Conservation (phyloP, 768 basidiomycete species). For the Phaeotremella fagi region DNA sequence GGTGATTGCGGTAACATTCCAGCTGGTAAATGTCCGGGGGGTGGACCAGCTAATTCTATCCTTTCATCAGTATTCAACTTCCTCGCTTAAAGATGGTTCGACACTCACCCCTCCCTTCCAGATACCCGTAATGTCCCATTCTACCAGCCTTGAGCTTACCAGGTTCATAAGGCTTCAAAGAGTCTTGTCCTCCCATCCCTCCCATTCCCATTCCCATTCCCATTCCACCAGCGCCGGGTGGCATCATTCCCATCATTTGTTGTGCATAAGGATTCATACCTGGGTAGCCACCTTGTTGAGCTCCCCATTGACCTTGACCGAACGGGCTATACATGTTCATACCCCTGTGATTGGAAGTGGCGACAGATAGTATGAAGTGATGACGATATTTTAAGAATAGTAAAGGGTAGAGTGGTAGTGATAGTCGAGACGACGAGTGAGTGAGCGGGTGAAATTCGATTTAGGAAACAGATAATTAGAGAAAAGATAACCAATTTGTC, state of each 20-base stretch:
- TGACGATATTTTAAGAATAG: too few species aligned
- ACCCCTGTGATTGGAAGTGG: neutral
- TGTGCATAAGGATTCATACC: neutral
- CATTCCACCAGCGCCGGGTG: conserved; percentile 1
- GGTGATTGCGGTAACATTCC: conserved; percentile 25
- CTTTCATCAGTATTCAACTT: conserved; percentile 1
- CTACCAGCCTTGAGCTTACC: conserved; percentile 34
- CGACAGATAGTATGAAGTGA: neutral
- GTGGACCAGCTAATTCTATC: conserved; percentile 42
- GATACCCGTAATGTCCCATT: conserved; percentile 43
- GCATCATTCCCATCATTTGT: neutral
- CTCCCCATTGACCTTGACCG: too few species aligned
- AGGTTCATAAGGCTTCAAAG: conserved; percentile 29
- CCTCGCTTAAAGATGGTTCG: neutral
- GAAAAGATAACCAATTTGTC: too few species aligned
- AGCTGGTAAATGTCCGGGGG: conserved; percentile 35
- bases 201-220: conserved; percentile 6
- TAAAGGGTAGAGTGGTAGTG: too few species aligned
- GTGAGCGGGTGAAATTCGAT: neutral
- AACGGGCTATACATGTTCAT: too few species aligned
- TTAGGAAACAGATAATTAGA: neutral
- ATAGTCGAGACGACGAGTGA: too few species aligned
- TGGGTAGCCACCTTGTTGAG: neutral
- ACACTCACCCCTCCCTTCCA: conserved; percentile 41
- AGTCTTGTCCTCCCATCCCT: conserved; percentile 12